Conservation (phyloP, 2,329 filamentous ascomycete genomes). For the Pyrenochaeta sp. region DNA sequence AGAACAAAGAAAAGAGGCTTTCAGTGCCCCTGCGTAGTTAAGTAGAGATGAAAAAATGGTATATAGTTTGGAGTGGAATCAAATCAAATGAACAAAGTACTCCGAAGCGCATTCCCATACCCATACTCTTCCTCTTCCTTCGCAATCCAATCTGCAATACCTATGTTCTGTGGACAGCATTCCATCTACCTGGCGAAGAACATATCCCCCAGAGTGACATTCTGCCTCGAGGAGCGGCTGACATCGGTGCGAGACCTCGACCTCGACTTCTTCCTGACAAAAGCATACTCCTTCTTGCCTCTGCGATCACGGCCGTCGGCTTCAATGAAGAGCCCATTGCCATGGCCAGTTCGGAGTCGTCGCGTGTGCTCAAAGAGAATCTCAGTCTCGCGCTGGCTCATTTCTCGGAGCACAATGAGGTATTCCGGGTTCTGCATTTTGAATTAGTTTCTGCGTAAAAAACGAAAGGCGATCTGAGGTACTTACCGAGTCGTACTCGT, state of each 20-base stretch:
- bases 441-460: conserved; percentile 13
- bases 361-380: conserved; percentile 60
- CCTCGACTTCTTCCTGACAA: conserved; percentile 48
- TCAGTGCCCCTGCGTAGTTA: too few species aligned
- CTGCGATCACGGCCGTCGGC: conserved; percentile 45
- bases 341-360: conserved; percentile 47
- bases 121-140: neutral
- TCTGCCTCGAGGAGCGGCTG: conserved; percentile 35
- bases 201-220: conserved; percentile 44
- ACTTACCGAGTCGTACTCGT: conserved; percentile 57
- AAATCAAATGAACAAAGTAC: too few species aligned
- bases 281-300: conserved; percentile 54
- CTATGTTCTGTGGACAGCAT: too few species aligned
- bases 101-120: too few species aligned
- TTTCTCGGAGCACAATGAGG: conserved; percentile 59
- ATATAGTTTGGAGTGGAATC: too few species aligned
- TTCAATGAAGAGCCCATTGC: conserved; percentile 52
- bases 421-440: conserved; percentile 50
- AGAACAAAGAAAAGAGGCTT: too few species aligned
- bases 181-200: conserved; percentile 36
- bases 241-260: conserved; percentile 42
- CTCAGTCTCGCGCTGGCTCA: conserved; percentile 57
- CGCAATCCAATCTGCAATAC: too few species aligned
- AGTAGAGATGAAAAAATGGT: conserved; percentile 7
- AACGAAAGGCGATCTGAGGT: too few species aligned